Percentiles rank a stretch among this genome's conserved stretches.
Evolutionary conservation across 179 eudicot genomes (phyloP).

Genomic region (Actinidia arguta): DNA sequence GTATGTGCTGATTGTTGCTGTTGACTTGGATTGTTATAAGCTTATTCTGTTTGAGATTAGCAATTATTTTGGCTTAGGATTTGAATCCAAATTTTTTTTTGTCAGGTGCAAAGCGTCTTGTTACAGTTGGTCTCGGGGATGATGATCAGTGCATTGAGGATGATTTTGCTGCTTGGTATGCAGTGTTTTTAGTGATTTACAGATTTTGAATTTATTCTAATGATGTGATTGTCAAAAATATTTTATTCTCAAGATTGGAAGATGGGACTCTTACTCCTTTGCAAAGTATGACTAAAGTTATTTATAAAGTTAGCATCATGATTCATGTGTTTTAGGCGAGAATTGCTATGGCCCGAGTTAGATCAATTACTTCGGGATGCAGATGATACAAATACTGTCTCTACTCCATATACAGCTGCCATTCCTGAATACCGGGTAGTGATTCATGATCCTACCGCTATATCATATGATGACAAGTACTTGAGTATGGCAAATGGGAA

Average conservation of each 20-base stretch:
- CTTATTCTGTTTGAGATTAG: neutral
- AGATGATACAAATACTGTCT: conserved; percentile 63
- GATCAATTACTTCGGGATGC: conserved; percentile 77
- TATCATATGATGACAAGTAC: conserved; percentile 42
- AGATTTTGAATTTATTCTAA: neutral
- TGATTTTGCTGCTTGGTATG: conserved; percentile 90
- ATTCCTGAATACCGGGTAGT: conserved; percentile 82
- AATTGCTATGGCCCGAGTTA: conserved; percentile 89
- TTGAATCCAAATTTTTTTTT: neutral
- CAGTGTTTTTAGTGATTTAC: neutral
- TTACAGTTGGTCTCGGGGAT: conserved; percentile 89
- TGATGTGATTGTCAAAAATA: neutral
- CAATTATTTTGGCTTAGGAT: neutral
- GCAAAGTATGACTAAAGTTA: neutral
- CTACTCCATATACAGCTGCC: conserved; percentile 95
- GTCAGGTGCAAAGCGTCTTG: conserved; percentile 79
- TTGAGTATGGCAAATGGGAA: conserved; percentile 80
- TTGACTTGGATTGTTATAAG: neutral
- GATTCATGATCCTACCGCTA: conserved; percentile 50
- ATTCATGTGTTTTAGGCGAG: conserved; percentile 62
- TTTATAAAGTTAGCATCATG: neutral
- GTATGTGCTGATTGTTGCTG: neutral
- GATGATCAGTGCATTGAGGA: conserved; percentile 96
- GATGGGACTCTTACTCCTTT: neutral
- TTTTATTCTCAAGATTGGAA: neutral